Percentiles rank a stretch among this genome's conserved stretches.
Evolutionary conservation across 2,329 filamentous ascomycete genomes (phyloP).

Genomic region (Lasiodiplodia sp.): DNA sequence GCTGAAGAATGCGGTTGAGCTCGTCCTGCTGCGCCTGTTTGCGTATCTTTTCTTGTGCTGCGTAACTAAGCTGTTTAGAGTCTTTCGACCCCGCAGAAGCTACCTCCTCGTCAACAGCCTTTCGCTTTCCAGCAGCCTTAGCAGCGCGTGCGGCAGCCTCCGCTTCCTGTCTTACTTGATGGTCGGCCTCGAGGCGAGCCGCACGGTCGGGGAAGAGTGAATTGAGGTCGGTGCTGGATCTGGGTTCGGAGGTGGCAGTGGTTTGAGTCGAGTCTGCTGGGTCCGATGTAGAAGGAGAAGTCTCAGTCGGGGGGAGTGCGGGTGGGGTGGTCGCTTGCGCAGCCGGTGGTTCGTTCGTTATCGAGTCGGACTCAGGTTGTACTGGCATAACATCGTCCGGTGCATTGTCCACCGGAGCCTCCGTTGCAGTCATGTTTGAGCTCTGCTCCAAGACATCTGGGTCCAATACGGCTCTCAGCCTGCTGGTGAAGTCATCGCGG

Average conservation of each 20-base stretch:
- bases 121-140: conserved; percentile 49
- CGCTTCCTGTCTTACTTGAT: conserved; percentile 31
- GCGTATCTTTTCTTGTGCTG: conserved; percentile 64
- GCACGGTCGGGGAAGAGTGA: conserved; percentile 44
- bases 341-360: not conserved
- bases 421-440: not conserved
- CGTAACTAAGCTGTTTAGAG: conserved; percentile 53
- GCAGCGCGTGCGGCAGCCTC: conserved; percentile 33
- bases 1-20: conserved; percentile 72
- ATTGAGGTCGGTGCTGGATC: not conserved
- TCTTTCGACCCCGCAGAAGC: conserved; percentile 49
- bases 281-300: conserved; percentile 15
- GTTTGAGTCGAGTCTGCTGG: conserved; percentile 6
- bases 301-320: conserved; percentile 9
- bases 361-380: not conserved
- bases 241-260: not conserved
- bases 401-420: not conserved
- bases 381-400: not conserved
- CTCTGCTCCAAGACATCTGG: conserved; percentile 28
- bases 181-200: conserved; percentile 52
- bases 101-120: conserved; percentile 49
- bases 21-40: conserved; percentile 73
- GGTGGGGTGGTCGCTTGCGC: conserved; percentile 30
- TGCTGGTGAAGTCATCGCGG: conserved; percentile 70
- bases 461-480: conserved; percentile 49